These are phyloP conservation scores for Neoconidiobolus thromboides DNA, from an alignment of 371 early-diverging fungal species.

Conservation along the genomic window DNA sequence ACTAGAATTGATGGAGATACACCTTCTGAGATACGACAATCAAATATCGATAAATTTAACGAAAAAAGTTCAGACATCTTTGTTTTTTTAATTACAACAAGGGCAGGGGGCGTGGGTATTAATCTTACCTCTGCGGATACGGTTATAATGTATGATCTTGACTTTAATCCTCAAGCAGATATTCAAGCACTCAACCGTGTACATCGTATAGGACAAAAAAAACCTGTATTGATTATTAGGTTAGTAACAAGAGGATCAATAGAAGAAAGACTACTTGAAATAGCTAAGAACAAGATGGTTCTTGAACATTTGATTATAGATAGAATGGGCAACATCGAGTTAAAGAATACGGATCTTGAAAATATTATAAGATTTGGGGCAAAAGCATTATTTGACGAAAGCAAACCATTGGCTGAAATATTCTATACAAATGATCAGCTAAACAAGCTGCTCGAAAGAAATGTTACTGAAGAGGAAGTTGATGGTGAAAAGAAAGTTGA, in stretches of 20 bases:
- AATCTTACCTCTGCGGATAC: slow-evolving; percentile 96
- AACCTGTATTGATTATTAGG: slow-evolving; percentile 94
- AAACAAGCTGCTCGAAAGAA: background rate
- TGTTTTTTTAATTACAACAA: slow-evolving; percentile 92
- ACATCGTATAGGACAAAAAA: slow-evolving; percentile 99
- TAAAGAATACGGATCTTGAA: slow-evolving; percentile 6
- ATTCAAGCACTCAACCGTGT: slow-evolving; percentile 95
- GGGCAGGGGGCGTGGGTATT: slow-evolving; percentile 98
- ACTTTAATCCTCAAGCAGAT: slow-evolving; percentile 97
- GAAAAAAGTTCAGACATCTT: slow-evolving; percentile 76
- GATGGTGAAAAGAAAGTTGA: background rate
- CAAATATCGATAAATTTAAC: slow-evolving; percentile 92
- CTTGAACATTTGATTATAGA: slow-evolving; percentile 97
- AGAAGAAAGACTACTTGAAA: slow-evolving; percentile 94
- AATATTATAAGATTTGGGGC: slow-evolving; percentile 17
- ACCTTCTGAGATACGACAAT: slow-evolving; percentile 79
- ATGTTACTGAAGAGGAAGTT: too few species aligned
- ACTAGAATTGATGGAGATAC: slow-evolving; percentile 94
- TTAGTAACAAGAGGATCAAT: slow-evolving; percentile 76
- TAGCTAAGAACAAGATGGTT: slow-evolving; percentile 90
- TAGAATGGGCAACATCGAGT: slow-evolving; percentile 25
- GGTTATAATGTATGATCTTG: slow-evolving; percentile 95
- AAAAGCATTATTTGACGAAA: slow-evolving; percentile 1
- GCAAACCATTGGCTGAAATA: background rate
- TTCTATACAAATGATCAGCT: background rate